These are phyloP conservation scores for Globisporangium orthogonon DNA, from an alignment of 352 stramenopile species.

Conservation along the genomic window DNA sequence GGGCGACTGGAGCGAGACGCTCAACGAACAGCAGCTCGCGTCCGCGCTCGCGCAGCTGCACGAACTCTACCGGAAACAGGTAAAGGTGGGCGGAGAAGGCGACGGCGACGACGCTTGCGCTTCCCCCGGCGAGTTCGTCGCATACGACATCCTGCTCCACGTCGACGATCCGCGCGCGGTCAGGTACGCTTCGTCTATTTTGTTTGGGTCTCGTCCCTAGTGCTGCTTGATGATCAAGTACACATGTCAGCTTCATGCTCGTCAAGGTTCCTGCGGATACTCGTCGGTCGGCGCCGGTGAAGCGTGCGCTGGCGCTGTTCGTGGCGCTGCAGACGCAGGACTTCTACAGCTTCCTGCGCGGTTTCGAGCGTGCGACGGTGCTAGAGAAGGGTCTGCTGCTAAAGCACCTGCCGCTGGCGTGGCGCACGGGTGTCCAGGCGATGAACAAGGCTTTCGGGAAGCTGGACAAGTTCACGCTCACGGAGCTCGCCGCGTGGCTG, in stretches of 20 bases:
- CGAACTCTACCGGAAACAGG: constrained; percentile 20
- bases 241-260: constrained; percentile 19
- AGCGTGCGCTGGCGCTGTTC: constrained; percentile 38
- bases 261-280: constrained; percentile 21
- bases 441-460: constrained; percentile 66
- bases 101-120: no score
- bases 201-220: no score
- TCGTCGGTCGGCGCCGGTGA: constrained; percentile 15
- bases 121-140: constrained; percentile 29
- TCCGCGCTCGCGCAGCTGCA: constrained; percentile 55
- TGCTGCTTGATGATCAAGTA: no score
- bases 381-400: constrained; percentile 37
- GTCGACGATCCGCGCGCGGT: constrained; percentile 36
- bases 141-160: constrained; percentile 55
- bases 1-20: constrained; percentile 53
- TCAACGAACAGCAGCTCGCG: constrained; percentile 64
- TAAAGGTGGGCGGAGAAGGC: background rate
- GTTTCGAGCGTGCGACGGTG: constrained; percentile 19
- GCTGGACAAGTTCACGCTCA: constrained; percentile 40
- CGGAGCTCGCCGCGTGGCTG: constrained; percentile 32
- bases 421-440: constrained; percentile 24
- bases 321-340: constrained; percentile 48
- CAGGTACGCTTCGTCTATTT: constrained; percentile 13
- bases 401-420: constrained; percentile 34
- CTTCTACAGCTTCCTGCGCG: constrained; percentile 22